Conservation (phyloP, 768 basidiomycete species). For the Lepiota venenata region DNA sequence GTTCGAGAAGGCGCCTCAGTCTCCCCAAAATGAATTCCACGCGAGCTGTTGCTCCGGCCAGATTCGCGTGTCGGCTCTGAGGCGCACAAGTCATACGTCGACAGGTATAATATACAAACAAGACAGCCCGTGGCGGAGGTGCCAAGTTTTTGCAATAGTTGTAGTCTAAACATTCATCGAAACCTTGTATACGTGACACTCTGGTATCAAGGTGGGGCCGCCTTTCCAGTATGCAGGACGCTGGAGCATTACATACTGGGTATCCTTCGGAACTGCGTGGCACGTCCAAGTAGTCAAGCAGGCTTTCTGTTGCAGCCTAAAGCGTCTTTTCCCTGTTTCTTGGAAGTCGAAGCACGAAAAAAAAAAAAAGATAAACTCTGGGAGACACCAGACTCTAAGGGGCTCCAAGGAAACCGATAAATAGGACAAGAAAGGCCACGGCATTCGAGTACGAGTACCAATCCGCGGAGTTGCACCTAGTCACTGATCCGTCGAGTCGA, state of each 20-base stretch:
- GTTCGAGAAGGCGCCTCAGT: slow-evolving; percentile 6
- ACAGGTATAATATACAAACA: background rate
- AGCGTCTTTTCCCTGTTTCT: background rate
- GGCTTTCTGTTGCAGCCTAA: slow-evolving; percentile 9
- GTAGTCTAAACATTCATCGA: slow-evolving; percentile 2
- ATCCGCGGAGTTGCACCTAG: slow-evolving; percentile 9
- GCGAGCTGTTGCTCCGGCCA: slow-evolving; percentile 10
- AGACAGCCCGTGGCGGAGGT: background rate
- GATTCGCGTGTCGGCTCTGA: background rate
- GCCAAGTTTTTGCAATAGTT: slow-evolving; percentile 1
- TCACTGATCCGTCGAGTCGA: background rate
- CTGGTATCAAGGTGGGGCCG: background rate
- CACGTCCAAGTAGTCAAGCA: slow-evolving; percentile 1
- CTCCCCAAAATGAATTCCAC: slow-evolving; percentile 10
- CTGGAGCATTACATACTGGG: slow-evolving; percentile 7
- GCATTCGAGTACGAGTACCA: background rate
- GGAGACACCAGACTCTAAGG: slow-evolving; percentile 3
- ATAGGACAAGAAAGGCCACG: background rate
- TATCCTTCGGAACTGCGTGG: slow-evolving; percentile 2
- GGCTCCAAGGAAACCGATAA: background rate
- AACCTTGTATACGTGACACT: background rate
- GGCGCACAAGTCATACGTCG: background rate
- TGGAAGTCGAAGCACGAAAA: slow-evolving; percentile 6
- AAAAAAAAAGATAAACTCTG: slow-evolving; percentile 5
- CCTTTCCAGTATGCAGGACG: background rate